Base-by-base conservation (phyloP, 306 rosid species). In the Acmispon strigosus region DNA sequence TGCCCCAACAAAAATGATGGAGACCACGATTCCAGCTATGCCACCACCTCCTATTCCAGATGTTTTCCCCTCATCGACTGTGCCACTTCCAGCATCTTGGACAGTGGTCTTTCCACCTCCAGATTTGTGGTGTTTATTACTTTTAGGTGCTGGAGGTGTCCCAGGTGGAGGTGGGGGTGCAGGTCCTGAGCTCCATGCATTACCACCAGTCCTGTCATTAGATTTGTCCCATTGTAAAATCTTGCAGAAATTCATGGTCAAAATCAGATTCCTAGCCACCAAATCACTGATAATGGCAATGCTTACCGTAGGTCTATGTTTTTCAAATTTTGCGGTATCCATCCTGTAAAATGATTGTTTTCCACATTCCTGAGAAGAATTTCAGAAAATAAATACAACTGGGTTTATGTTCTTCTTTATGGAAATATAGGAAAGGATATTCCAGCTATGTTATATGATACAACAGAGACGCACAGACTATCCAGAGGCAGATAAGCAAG, bases 141-240 rank as follows among this genome's bases (percentile, higher is more conserved):
- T 76, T 78, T 74, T 86, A 76, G 81, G 66, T 39, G 88, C 85
- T 12, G 91, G 83, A 73, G 79, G 79, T 0, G 71, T 80, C 42
- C 97, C 96, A 17, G 97, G 99, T 53, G 99, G 97, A 61, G 96
- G 89, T 16, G 96, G 99, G 63, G 99, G 99, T 61, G 97, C 96
- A 84, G 89, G 80, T 36, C 95, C 96, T 19, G 90, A 83, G 79
- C 74, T 95, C 97, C 97, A 95, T 10, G 78, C 66, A 81, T 95
- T 95, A 48, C 90, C 91, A 43, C 83, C 85, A 45, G 53, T 83
- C 79, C 97, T 91, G 88, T 74, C 54, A 49, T 81, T 59, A 76
- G 50, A 70, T 69, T 66, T 68, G 58, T 56, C 70, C 17, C 10
- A 65, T 53, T 34, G 70, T 81, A 62, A 76, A 51, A 69, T 62